phyloP scores from a whole-genome alignment of 1,284 basidiomycete species.

The Calocybe gambosa region DNA sequence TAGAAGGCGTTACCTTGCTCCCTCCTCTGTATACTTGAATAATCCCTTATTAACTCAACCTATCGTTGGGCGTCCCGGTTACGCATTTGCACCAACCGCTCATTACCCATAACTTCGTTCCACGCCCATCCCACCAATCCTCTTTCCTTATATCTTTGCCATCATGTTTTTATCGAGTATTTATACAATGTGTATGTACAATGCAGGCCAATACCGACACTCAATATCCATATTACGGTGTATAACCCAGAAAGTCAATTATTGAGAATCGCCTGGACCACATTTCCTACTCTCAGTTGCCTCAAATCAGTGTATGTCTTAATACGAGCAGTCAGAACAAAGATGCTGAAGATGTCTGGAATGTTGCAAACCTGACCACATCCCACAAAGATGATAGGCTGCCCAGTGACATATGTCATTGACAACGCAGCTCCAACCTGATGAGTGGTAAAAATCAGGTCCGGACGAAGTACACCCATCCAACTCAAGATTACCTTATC shows the following conservation, averaged over 20 bases:
- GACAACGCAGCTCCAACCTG: slow-evolving; percentile 93
- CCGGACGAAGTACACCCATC: too few species aligned
- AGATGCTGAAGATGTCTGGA: not conserved
- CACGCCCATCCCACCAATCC: not conserved
- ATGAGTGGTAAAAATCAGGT: slow-evolving; percentile 22
- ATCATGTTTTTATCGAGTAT: not conserved
- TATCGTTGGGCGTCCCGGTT: not conserved
- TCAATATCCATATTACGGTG: too few species aligned
- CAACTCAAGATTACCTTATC: slow-evolving; percentile 68
- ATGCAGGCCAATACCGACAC: not conserved
- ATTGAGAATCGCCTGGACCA: slow-evolving; percentile 84
- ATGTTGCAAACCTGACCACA: slow-evolving; percentile 75
- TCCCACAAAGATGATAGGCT: slow-evolving; percentile 94
- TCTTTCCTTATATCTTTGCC: not conserved
- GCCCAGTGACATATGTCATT: slow-evolving; percentile 97
- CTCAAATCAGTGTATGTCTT: slow-evolving; percentile 93
- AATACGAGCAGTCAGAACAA: slow-evolving; percentile 12
- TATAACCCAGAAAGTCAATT: too few species aligned
- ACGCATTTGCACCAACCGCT: slow-evolving; percentile 7
- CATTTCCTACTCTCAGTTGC: slow-evolving; percentile 85
- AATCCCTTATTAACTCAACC: slow-evolving; percentile 5
- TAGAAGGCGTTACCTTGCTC: slow-evolving; percentile 33
- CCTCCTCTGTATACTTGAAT: slow-evolving; percentile 43
- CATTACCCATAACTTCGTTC: not conserved
- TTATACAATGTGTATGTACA: not conserved